Evolutionary conservation across 768 basidiomycete genomes (phyloP).

Genomic region (Chiua virens): DNA sequence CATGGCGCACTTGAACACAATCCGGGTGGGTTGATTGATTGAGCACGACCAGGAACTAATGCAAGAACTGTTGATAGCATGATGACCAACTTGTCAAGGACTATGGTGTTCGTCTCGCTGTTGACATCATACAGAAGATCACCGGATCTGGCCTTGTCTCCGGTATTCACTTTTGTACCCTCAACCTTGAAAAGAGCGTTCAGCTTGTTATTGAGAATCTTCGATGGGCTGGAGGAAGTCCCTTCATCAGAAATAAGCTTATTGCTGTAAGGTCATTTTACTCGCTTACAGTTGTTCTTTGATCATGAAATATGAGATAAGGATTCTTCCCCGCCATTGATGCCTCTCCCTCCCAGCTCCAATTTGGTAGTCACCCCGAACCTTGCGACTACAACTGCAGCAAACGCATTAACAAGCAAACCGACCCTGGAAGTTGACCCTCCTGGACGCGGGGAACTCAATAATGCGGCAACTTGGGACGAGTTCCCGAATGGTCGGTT

Average conservation of each 20-base stretch:
- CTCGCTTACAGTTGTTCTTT: background rate
- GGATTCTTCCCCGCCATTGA: conserved; percentile 41
- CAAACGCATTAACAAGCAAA: conserved; percentile 50
- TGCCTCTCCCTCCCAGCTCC: conserved; percentile 27
- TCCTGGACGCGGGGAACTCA: conserved; percentile 67
- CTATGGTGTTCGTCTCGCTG: conserved; percentile 86
- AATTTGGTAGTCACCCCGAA: conserved; percentile 60
- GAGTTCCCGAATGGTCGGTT: conserved; percentile 99
- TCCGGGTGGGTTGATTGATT: conserved; percentile 55
- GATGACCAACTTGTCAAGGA: conserved; percentile 95
- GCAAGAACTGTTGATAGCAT: conserved; percentile 47
- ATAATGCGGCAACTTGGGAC: conserved; percentile 81
- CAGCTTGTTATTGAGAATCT: conserved; percentile 80
- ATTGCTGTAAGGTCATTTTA: conserved; percentile 51
- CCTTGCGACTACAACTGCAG: conserved; percentile 63
- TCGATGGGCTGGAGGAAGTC: conserved; percentile 59
- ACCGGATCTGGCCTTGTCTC: conserved; percentile 54
- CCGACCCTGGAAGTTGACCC: conserved; percentile 54
- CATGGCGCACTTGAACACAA: conserved; percentile 64
- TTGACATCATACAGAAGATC: conserved; percentile 69
- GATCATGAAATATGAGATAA: conserved; percentile 19
- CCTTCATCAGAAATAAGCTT: conserved; percentile 56
- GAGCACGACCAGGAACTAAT: background rate
- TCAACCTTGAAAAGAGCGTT: conserved; percentile 96
- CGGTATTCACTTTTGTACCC: conserved; percentile 92